These are phyloP conservation scores for Dactylellina parvicollis DNA, from an alignment of 2,329 filamentous ascomycete species.

Conservation along the genomic window DNA sequence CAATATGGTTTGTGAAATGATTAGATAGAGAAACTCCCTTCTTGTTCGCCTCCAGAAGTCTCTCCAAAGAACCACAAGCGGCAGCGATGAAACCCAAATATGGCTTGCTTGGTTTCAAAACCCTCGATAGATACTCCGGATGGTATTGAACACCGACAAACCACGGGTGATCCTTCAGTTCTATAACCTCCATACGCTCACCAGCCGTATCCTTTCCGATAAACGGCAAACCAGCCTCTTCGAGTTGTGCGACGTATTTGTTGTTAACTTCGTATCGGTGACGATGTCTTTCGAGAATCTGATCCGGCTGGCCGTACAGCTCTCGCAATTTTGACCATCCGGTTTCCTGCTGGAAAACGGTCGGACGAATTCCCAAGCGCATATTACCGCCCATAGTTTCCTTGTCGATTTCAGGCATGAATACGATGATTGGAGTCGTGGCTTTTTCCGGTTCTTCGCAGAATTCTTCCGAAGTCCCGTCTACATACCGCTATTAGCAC, in stretches of 20 bases:
- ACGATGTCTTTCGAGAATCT: constrained; percentile 78
- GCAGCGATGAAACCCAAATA: constrained; percentile 89
- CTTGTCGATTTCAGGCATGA: constrained; percentile 88
- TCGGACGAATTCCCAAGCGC: constrained; percentile 80
- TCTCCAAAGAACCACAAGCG: constrained; percentile 72
- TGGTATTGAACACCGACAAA: constrained; percentile 90
- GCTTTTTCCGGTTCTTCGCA: constrained; percentile 63
- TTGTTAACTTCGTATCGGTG: constrained; percentile 94
- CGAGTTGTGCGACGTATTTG: constrained; percentile 74
- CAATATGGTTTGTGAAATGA: constrained; percentile 44
- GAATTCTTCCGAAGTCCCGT: constrained; percentile 70
- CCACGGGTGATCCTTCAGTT: constrained; percentile 83
- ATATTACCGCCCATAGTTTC: constrained; percentile 85
- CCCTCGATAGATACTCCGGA: constrained; percentile 82
- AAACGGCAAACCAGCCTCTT: constrained; percentile 76
- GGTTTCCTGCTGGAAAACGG: constrained; percentile 76
- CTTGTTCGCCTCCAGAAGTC: constrained; percentile 34
- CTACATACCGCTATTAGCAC: constrained; percentile 38
- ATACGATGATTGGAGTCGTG: constrained; percentile 79
- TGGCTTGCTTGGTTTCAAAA: constrained; percentile 76
- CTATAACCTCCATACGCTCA: constrained; percentile 82
- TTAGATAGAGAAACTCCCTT: constrained; percentile 35
- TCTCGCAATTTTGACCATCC: constrained; percentile 82
- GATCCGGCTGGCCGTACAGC: constrained; percentile 72
- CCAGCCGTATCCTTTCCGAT: constrained; percentile 82